phyloP scores from a whole-genome alignment of 257 asterid genomes.

The Jasminum sambac region DNA sequence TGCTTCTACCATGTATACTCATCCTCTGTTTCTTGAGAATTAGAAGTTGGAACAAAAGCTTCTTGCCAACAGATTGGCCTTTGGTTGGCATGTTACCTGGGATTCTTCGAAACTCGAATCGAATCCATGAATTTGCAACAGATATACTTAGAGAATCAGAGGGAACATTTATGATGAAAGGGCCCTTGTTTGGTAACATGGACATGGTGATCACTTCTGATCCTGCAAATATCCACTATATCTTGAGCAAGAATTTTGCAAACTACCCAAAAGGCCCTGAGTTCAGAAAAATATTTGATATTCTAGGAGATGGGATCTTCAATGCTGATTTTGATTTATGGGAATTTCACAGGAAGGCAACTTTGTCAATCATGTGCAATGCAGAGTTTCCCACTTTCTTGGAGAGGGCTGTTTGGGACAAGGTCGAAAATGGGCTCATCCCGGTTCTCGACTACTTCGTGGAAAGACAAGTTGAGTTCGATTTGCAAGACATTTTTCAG shows the following conservation, averaged over 20 bases:
- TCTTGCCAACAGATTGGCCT: constrained; percentile 44
- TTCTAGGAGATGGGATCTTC: constrained; percentile 50
- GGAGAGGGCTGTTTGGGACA: constrained; percentile 15
- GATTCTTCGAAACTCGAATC: constrained; percentile 30
- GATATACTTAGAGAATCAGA: constrained; percentile 25
- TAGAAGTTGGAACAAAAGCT: constrained; percentile 22
- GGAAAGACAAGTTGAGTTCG: constrained; percentile 16
- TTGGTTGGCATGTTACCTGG: constrained; percentile 45
- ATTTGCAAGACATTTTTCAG: constrained; percentile 54
- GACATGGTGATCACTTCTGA: constrained; percentile 41
- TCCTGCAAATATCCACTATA: constrained; percentile 43
- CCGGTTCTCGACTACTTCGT: constrained; percentile 22
- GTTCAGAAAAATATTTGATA: constrained; percentile 35
- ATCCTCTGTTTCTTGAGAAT: not conserved
- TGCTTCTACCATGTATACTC: constrained; percentile 9
- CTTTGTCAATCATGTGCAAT: constrained; percentile 20
- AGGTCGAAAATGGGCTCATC: constrained; percentile 23
- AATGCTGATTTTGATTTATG: constrained; percentile 35
- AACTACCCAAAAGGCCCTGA: constrained; percentile 51
- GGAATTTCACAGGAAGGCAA: constrained; percentile 34
- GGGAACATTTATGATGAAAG: constrained; percentile 30
- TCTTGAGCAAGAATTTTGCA: constrained; percentile 41
- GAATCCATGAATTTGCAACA: constrained; percentile 35
- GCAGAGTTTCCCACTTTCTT: constrained; percentile 15
- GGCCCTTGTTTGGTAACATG: constrained; percentile 33